Conservation (phyloP, 345 rosid genomes). For the Orychophragmus violaceus region DNA sequence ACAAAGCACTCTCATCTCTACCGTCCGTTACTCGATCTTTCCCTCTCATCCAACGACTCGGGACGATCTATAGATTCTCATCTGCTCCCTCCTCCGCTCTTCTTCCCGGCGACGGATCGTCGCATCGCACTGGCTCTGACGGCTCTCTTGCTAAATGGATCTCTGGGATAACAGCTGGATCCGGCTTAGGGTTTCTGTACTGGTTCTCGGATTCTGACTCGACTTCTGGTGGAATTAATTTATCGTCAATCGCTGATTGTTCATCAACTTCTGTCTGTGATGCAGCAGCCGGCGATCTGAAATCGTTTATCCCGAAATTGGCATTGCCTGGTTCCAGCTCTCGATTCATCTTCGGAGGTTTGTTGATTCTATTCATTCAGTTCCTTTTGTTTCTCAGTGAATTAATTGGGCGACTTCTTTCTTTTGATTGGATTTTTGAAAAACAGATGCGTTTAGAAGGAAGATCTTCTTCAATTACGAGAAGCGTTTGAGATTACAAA, state of each 20-base stretch:
- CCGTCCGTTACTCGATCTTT: constrained; percentile 34
- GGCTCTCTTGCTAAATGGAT: constrained; percentile 42
- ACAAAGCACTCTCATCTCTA: constrained; percentile 37
- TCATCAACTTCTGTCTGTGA: constrained; percentile 31
- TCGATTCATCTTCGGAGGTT: constrained; percentile 60
- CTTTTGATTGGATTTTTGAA: not conserved
- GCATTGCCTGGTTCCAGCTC: constrained; percentile 61
- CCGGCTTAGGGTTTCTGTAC: constrained; percentile 52
- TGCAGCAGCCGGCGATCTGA: constrained; percentile 28
- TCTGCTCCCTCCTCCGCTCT: constrained; percentile 28
- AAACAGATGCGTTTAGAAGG: constrained; percentile 70
- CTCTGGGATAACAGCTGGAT: constrained; percentile 47
- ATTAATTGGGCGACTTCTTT: not conserved
- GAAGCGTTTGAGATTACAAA: constrained; percentile 83
- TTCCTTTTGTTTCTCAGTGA: not conserved
- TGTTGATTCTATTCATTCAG: not conserved
- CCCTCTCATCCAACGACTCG: constrained; percentile 41
- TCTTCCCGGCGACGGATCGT: constrained; percentile 10
- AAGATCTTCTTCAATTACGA: constrained; percentile 90
- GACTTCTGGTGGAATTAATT: constrained; percentile 26
- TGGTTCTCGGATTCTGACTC: constrained; percentile 38
- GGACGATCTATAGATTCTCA: constrained; percentile 38
- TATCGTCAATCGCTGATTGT: constrained; percentile 44
- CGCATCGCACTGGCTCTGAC: not conserved
- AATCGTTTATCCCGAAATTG: constrained; percentile 42